A percentile compares a stretch with the other conserved stretches of the same genome.
Conservation (phyloP, 768 basidiomycete species). For the Mycena maculata region DNA sequence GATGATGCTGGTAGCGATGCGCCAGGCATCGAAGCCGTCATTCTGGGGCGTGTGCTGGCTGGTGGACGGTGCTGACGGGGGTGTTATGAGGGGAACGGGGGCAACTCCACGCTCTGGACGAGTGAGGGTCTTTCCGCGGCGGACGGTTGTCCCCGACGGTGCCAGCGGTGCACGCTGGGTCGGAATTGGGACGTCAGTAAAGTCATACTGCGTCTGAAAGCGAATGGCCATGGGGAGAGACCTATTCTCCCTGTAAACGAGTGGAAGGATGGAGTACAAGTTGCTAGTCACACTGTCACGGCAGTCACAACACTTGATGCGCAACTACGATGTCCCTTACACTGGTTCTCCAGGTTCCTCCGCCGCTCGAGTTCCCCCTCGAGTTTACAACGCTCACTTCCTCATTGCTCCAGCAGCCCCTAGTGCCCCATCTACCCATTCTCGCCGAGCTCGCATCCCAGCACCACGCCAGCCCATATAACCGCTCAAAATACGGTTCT, state of each 20-base stretch:
- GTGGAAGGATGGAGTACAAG: not conserved
- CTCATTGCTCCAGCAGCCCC: not conserved
- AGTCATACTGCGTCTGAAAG: constrained; percentile 63
- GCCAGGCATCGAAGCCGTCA: constrained; percentile 75
- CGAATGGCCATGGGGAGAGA: constrained; percentile 62
- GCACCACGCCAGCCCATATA: constrained; percentile 80
- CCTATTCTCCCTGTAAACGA: not conserved
- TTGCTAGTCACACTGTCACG: too few species aligned
- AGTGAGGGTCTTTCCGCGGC: constrained; percentile 95
- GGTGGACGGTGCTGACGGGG: constrained; percentile 59
- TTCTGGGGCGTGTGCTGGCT: constrained; percentile 54
- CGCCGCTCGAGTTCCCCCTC: not conserved
- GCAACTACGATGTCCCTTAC: constrained; percentile 14
- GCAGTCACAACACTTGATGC: too few species aligned
- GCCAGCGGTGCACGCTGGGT: constrained; percentile 65
- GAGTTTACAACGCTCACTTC: too few species aligned
- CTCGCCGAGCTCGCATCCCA: constrained; percentile 75
- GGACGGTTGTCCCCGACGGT: constrained; percentile 69
- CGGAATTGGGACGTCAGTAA: constrained; percentile 75
- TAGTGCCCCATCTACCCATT: not conserved
- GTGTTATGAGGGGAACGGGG: constrained; percentile 93
- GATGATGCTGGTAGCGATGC: constrained; percentile 78
- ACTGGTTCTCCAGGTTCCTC: constrained; percentile 18
- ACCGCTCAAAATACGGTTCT: constrained; percentile 71
- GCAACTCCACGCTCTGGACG: constrained; percentile 95